Percentiles rank a stretch among this genome's conserved stretches.
These are phyloP conservation scores for Flaveria brownii DNA, from an alignment of 129 eudicot genomes.

Conservation along the genomic window DNA sequence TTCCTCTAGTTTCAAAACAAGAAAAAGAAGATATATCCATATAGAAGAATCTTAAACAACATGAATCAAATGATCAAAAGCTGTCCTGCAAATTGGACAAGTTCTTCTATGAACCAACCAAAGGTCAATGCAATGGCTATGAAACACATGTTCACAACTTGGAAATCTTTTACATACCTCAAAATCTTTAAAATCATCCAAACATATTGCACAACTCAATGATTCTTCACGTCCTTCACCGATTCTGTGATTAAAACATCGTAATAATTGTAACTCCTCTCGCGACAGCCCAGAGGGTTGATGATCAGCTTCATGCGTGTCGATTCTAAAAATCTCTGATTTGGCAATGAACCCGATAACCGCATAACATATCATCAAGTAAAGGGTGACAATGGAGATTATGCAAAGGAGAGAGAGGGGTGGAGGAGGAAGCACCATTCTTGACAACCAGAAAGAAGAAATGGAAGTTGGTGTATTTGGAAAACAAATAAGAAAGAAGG, in stretches of 20 bases:
- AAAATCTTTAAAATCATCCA: conserved; percentile 51
- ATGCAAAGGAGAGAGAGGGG: conserved; percentile 60
- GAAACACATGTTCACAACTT: conserved; percentile 59
- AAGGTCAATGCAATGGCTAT: conserved; percentile 62
- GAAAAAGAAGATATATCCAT: conserved; percentile 3
- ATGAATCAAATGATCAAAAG: conserved; percentile 27
- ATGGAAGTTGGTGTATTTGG: conserved; percentile 16
- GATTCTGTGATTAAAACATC: conserved; percentile 35
- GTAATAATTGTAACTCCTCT: conserved; percentile 52
- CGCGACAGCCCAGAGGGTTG: conserved; percentile 42
- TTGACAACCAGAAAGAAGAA: conserved; percentile 23
- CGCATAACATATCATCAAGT: conserved; percentile 54
- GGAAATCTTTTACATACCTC: conserved; percentile 66
- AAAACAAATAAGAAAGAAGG: conserved; percentile 17
- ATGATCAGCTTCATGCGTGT: conserved; percentile 21
- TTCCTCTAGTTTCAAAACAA: conserved; percentile 15
- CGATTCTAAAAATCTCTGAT: conserved; percentile 25
- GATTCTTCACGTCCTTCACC: background rate
- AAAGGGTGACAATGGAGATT: conserved; percentile 48
- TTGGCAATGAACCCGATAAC: conserved; percentile 53
- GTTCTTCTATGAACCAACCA: conserved; percentile 59
- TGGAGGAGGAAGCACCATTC: conserved; percentile 53
- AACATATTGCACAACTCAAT: conserved; percentile 58
- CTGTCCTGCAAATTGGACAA: conserved; percentile 64
- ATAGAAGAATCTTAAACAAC: conserved; percentile 28